phyloP scores from a whole-genome alignment of 1,139 yeast genomes.

The Suhomyces taliae region DNA sequence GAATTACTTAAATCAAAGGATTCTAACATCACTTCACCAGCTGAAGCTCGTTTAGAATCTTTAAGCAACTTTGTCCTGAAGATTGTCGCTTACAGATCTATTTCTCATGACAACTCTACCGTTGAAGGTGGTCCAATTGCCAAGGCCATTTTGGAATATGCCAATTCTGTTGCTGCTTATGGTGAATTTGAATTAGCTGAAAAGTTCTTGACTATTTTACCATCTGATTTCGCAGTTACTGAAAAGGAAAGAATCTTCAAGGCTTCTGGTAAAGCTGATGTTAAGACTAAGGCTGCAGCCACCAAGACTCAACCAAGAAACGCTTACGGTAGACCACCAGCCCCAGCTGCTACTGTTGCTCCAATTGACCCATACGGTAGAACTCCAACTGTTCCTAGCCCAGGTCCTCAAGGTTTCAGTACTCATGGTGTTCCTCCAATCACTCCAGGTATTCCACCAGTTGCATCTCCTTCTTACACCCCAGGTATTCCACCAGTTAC shows the following conservation, averaged over 20 bases:
- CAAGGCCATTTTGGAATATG: constrained; percentile 70
- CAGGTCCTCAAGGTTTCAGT: neutral
- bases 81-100: constrained; percentile 70
- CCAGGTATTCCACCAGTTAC: constrained; percentile 2
- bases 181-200: constrained; percentile 86
- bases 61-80: constrained; percentile 82
- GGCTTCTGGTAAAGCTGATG: constrained; percentile 39
- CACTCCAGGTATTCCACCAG: constrained; percentile 3
- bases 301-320: constrained; percentile 8
- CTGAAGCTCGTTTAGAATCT: constrained; percentile 83
- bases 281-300: constrained; percentile 6
- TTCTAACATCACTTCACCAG: constrained; percentile 53
- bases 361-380: neutral
- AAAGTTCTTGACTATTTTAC: constrained; percentile 66
- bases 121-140: constrained; percentile 54
- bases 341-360: constrained; percentile 2
- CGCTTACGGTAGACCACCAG: constrained; percentile 12
- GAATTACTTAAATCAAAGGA: constrained; percentile 46
- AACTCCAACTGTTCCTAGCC: neutral
- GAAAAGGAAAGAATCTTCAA: constrained; percentile 79
- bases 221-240: constrained; percentile 52
- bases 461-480: constrained; percentile 4
- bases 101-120: constrained; percentile 41
- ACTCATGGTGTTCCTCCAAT: constrained; percentile 9
- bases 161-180: constrained; percentile 74